phyloP scores from a whole-genome alignment of 495 filamentous ascomycete genomes.

The Hypomontagnella monticulosa region DNA sequence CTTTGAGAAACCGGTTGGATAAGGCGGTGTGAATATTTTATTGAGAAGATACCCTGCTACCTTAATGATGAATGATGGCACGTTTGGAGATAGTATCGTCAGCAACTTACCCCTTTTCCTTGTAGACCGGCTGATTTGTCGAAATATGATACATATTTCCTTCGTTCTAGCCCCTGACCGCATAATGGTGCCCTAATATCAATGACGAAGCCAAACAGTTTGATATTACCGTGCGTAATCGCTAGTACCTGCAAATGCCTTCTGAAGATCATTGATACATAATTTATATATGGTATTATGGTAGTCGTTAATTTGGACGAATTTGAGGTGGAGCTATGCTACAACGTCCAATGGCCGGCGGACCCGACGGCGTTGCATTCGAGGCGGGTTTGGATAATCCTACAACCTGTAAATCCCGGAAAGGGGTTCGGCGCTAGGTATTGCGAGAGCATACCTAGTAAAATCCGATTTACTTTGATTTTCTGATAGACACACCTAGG shows the following conservation, averaged over 20 bases:
- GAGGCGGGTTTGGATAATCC: background rate
- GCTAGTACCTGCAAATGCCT: too few species aligned
- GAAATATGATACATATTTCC: too few species aligned
- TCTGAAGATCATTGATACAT: too few species aligned
- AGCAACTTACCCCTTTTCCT: too few species aligned
- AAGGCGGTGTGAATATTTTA: conserved; percentile 39
- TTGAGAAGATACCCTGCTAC: background rate
- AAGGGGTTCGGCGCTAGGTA: conserved; percentile 4
- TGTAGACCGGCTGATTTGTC: too few species aligned
- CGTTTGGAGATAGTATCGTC: too few species aligned
- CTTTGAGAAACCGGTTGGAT: conserved; percentile 47
- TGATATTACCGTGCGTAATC: too few species aligned
- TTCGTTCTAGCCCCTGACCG: too few species aligned
- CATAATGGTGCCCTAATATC: too few species aligned
- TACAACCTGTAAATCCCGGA: conserved; percentile 5
- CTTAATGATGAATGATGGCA: background rate
- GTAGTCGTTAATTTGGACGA: background rate
- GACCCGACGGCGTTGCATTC: conserved; percentile 1
- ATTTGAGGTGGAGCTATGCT: background rate
- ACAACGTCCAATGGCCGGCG: background rate
- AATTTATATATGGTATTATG: too few species aligned
- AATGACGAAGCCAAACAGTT: too few species aligned
- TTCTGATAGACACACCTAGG: background rate
- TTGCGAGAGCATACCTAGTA: background rate
- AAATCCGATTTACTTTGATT: conserved; percentile 2